Conservation (phyloP, 169 alveolate species). For the Babesia ovis region DNA sequence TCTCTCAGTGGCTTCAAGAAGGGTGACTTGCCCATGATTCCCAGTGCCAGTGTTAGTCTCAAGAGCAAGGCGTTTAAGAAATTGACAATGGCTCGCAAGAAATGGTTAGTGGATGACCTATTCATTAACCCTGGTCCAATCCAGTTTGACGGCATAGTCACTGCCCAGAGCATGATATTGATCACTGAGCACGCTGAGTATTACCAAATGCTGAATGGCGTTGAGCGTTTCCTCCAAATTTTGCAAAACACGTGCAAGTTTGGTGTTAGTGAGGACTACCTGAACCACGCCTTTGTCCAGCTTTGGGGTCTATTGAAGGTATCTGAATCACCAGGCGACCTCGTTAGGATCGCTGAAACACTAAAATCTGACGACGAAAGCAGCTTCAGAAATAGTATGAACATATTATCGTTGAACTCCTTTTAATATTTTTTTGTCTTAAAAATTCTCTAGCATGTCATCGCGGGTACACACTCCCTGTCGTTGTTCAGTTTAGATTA, state of each 20-base stretch:
- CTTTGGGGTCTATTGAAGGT: conserved; percentile 78
- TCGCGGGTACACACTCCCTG: conserved; percentile 9
- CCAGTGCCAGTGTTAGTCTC: conserved; percentile 89
- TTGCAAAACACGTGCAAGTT: conserved; percentile 86
- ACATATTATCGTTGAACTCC: conserved; percentile 1
- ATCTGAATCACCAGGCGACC: conserved; percentile 71
- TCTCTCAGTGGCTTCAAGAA: conserved; percentile 59
- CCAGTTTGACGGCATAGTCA: conserved; percentile 88
- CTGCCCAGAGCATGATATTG: conserved; percentile 82
- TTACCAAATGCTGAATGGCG: conserved; percentile 86
- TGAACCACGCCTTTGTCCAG: conserved; percentile 83
- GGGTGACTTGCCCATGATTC: conserved; percentile 87
- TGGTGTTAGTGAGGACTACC: conserved; percentile 84
- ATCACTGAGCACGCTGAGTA: conserved; percentile 88
- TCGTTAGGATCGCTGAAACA: conserved; percentile 52
- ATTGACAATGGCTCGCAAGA: conserved; percentile 80
- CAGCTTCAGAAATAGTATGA: not conserved
- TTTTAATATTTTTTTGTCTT: not conserved
- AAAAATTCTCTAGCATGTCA: not conserved
- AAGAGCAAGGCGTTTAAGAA: conserved; percentile 84
- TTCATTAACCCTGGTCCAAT: conserved; percentile 98
- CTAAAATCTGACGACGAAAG: conserved; percentile 28
- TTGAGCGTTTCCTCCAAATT: conserved; percentile 82
- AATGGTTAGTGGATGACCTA: conserved; percentile 91
- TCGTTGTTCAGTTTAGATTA: not conserved